phyloP scores from a whole-genome alignment of 805 yeast species.

The Ogataea sp. region DNA sequence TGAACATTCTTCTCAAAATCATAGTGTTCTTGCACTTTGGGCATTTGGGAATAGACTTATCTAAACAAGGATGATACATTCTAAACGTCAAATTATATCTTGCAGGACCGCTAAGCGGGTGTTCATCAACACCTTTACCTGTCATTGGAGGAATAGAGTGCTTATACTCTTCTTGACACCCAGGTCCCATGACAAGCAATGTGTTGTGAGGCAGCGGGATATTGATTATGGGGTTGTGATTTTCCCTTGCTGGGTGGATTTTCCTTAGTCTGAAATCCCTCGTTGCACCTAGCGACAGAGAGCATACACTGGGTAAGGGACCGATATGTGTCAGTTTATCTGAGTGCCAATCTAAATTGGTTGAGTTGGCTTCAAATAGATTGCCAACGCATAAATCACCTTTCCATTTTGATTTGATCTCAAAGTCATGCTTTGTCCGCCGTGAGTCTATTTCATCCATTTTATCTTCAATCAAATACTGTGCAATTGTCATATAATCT shows the following conservation, averaged over 20 bases:
- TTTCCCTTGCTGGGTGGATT: constrained; percentile 21
- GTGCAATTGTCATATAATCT: constrained; percentile 32
- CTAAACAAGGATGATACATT: constrained; percentile 34
- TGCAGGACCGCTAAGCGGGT: constrained; percentile 38
- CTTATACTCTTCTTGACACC: constrained; percentile 68
- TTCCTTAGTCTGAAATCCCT: constrained; percentile 57
- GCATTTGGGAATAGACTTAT: constrained; percentile 34
- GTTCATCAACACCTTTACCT: constrained; percentile 32
- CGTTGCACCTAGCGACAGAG: constrained; percentile 61
- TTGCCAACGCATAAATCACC: constrained; percentile 51
- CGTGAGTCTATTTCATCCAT: constrained; percentile 4
- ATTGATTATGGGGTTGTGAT: constrained; percentile 31
- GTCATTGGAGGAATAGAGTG: constrained; percentile 44
- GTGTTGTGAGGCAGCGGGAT: constrained; percentile 67
- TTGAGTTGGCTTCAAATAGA: constrained; percentile 38
- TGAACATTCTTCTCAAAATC: constrained; percentile 50
- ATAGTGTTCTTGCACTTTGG: constrained; percentile 31
- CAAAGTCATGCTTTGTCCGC: constrained; percentile 28
- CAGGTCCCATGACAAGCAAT: constrained; percentile 65
- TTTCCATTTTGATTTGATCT: constrained; percentile 35
- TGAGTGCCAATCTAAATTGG: constrained; percentile 66
- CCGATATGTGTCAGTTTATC: constrained; percentile 69
- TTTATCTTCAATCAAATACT: constrained; percentile 28
- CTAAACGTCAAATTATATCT: constrained; percentile 65
- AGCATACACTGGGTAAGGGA: constrained; percentile 60